Percentiles rank a stretch among this genome's conserved stretches.
Evolutionary conservation across 2,329 filamentous ascomycete genomes (phyloP).

Genomic region (Phialemoniopsis sp.): DNA sequence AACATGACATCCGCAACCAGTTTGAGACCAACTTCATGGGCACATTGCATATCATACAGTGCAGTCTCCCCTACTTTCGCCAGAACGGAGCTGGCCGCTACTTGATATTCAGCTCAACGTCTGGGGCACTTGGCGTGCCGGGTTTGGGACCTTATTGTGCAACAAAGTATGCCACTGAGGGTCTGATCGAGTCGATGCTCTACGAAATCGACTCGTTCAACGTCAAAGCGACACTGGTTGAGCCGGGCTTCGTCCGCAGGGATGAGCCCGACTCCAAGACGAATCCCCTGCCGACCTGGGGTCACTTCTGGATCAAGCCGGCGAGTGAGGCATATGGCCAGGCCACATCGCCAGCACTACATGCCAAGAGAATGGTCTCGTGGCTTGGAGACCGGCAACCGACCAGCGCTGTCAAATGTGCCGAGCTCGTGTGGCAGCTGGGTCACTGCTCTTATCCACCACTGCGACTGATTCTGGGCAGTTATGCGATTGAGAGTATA

Average conservation of each 20-base stretch:
- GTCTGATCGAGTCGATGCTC: slow-evolving; percentile 91
- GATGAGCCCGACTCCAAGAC: slow-evolving; percentile 63
- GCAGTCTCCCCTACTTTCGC: slow-evolving; percentile 83
- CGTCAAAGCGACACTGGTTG: slow-evolving; percentile 89
- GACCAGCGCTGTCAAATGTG: slow-evolving; percentile 87
- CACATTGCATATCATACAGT: slow-evolving; percentile 86
- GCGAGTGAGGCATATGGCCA: slow-evolving; percentile 77
- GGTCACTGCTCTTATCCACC: slow-evolving; percentile 95
- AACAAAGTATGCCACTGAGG: slow-evolving; percentile 95
- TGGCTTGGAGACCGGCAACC: slow-evolving; percentile 93
- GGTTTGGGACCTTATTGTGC: slow-evolving; percentile 93
- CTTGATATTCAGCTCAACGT: slow-evolving; percentile 90
- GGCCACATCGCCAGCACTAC: slow-evolving; percentile 75
- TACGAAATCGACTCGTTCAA: slow-evolving; percentile 92
- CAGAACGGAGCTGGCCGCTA: slow-evolving; percentile 74
- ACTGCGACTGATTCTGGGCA: slow-evolving; percentile 78
- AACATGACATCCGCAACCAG: slow-evolving; percentile 89
- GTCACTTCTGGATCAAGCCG: slow-evolving; percentile 87
- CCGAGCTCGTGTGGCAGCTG: slow-evolving; percentile 90
- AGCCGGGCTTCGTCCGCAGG: slow-evolving; percentile 81
- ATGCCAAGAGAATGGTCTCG: slow-evolving; percentile 86
- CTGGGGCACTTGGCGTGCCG: slow-evolving; percentile 87
- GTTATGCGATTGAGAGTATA: slow-evolving; percentile 94
- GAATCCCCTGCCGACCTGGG: slow-evolving; percentile 72
- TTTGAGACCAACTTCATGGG: slow-evolving; percentile 99